Evolutionary conservation across 768 basidiomycete genomes (phyloP).

Genomic region (Lentinula raphanica): DNA sequence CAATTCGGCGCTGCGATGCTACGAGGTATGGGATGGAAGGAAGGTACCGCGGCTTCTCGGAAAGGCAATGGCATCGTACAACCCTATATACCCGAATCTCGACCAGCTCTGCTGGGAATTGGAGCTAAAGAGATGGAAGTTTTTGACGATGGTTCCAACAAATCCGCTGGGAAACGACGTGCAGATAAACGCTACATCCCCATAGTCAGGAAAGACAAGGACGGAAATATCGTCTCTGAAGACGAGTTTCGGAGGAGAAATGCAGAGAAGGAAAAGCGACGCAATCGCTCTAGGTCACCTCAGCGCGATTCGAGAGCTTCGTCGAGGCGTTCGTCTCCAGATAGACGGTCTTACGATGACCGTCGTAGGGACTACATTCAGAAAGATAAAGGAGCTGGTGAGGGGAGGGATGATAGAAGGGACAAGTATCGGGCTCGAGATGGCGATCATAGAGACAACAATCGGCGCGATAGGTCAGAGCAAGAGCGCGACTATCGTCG

Average conservation of each 20-base stretch:
- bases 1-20: constrained; percentile 92
- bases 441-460: not conserved
- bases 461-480: not conserved
- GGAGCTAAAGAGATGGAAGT: constrained; percentile 86
- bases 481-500: not conserved
- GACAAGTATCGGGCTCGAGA: constrained; percentile 24
- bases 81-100: constrained; percentile 75
- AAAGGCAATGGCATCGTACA: constrained; percentile 62
- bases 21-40: constrained; percentile 96
- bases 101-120: constrained; percentile 86
- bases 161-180: constrained; percentile 38
- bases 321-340: constrained; percentile 50
- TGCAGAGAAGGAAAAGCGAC: constrained; percentile 14
- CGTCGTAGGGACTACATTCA: constrained; percentile 20
- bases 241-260: constrained; percentile 11
- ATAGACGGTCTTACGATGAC: constrained; percentile 27
- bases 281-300: constrained; percentile 34
- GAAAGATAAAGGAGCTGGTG: constrained; percentile 12
- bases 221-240: constrained; percentile 23
- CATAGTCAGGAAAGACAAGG: constrained; percentile 65
- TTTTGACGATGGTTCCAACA: constrained; percentile 62
- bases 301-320: constrained; percentile 30
- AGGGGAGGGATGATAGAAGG: constrained; percentile 21
- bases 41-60: constrained; percentile 66
- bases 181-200: constrained; percentile 82